Evolutionary conservation across 2,329 filamentous ascomycete genomes (phyloP).

Genomic region (Microdochium trichocladiopsis): DNA sequence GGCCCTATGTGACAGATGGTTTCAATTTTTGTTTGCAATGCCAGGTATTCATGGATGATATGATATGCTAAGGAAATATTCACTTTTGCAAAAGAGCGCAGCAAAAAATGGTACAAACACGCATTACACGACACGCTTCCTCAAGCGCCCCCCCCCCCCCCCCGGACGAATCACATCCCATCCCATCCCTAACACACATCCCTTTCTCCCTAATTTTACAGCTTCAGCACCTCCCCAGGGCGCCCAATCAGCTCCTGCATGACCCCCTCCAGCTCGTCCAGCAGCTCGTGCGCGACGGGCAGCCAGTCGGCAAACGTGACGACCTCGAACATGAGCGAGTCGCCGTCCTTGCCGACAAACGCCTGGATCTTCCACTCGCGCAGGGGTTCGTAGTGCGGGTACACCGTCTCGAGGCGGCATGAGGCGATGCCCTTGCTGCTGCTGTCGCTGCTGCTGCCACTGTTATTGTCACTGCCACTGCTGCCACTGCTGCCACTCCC

Average conservation of each 20-base stretch:
- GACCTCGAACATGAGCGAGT: slow-evolving; percentile 47
- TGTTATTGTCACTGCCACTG: not conserved
- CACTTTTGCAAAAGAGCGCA: no score
- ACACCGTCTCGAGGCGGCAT: slow-evolving; percentile 46
- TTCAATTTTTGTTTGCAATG: no score
- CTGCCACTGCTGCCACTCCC: slow-evolving; percentile 19
- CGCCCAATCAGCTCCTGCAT: slow-evolving; percentile 30
- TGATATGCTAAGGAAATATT: no score
- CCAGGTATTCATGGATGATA: no score
- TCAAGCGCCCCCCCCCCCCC: no score
- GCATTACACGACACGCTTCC: no score
- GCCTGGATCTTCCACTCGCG: slow-evolving; percentile 55
- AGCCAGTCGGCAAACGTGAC: slow-evolving; percentile 52
- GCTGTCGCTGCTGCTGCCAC: not conserved
- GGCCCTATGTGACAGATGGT: no score
- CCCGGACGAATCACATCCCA: no score
- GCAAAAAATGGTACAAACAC: no score
- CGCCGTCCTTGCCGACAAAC: slow-evolving; percentile 39
- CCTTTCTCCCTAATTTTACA: no score
- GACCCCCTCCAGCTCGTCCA: slow-evolving; percentile 39
- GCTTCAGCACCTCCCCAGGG: slow-evolving; percentile 23
- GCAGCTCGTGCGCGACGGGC: slow-evolving; percentile 38
- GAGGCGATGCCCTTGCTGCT: not conserved
- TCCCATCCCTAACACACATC: no score
- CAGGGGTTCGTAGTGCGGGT: slow-evolving; percentile 49